phyloP scores from a whole-genome alignment of 352 stramenopile species.

The Globisporangium mamillatum region DNA sequence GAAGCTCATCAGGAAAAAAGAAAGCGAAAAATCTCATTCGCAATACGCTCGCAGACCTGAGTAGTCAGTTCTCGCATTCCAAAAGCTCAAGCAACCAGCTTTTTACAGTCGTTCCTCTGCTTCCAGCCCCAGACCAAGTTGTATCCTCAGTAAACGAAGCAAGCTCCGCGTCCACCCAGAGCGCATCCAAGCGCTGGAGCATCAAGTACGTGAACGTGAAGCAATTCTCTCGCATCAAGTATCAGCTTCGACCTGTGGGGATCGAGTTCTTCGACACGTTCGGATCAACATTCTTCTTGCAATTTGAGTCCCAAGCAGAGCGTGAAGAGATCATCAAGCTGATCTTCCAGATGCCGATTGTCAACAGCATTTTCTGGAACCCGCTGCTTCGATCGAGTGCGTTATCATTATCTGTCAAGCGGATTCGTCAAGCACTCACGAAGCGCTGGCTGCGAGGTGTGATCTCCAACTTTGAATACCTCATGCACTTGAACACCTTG shows the following conservation, averaged over 20 bases:
- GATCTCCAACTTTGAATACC: slow-evolving; percentile 94
- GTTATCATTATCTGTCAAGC: slow-evolving; percentile 58
- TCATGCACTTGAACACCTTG: slow-evolving; percentile 95
- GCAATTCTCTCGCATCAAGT: slow-evolving; percentile 79
- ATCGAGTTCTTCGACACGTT: slow-evolving; percentile 77
- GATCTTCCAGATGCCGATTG: slow-evolving; percentile 76
- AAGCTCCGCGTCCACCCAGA: neutral
- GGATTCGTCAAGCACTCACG: slow-evolving; percentile 62
- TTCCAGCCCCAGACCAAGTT: slow-evolving; percentile 5
- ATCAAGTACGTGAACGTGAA: slow-evolving; percentile 66
- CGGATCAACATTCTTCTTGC: slow-evolving; percentile 68
- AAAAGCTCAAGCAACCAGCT: slow-evolving; percentile 34
- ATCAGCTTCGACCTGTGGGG: slow-evolving; percentile 67
- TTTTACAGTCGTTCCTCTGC: slow-evolving; percentile 43
- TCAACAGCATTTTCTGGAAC: slow-evolving; percentile 83
- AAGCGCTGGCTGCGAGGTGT: slow-evolving; percentile 67
- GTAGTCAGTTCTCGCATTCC: slow-evolving; percentile 37
- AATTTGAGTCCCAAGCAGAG: slow-evolving; percentile 50
- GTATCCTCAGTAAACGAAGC: neutral
- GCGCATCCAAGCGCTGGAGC: slow-evolving; percentile 41
- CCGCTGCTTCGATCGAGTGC: slow-evolving; percentile 61
- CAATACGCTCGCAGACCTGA: slow-evolving; percentile 49
- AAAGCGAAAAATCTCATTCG: slow-evolving; percentile 50
- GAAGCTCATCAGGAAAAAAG: slow-evolving; percentile 28
- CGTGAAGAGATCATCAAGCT: slow-evolving; percentile 69